phyloP scores from a whole-genome alignment of 1,139 yeast species.

The Tardiomyces depauwii region DNA sequence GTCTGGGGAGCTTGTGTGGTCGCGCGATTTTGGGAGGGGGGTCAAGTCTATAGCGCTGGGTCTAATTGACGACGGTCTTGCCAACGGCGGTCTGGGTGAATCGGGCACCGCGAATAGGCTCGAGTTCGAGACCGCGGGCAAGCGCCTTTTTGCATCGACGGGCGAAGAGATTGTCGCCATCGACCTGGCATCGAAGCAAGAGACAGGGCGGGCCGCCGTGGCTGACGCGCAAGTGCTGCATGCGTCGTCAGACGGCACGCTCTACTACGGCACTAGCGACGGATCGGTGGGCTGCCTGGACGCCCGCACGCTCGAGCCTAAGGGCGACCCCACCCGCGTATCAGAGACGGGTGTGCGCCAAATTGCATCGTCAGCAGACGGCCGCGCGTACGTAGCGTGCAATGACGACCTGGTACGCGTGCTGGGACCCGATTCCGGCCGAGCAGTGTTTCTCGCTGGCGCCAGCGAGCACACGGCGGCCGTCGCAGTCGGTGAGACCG shows the following conservation, averaged over 20 bases:
- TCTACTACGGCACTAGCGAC: neutral
- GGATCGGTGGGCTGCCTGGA: neutral
- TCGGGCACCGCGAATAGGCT: constrained; percentile 5
- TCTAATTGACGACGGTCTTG: neutral
- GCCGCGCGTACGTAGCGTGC: neutral
- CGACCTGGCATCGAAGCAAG: neutral
- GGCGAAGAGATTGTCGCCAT: neutral
- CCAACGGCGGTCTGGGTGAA: neutral
- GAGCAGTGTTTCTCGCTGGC: neutral
- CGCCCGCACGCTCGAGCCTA: neutral
- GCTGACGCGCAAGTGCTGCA: neutral
- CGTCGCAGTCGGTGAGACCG: neutral
- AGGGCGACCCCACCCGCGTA: neutral
- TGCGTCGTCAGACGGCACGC: neutral
- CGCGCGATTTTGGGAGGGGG: neutral
- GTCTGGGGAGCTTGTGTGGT: constrained; percentile 31
- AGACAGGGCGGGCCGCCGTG: neutral
- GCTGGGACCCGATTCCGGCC: neutral
- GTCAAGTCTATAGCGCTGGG: constrained; percentile 1
- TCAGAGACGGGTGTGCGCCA: neutral
- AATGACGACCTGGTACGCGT: neutral
- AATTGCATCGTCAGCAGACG: neutral
- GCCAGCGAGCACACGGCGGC: neutral
- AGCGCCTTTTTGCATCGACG: constrained; percentile 4
- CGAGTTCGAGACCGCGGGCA: constrained; percentile 33